These are phyloP conservation scores for Coniochaeta sp. DNA, from an alignment of 2,329 filamentous ascomycete genomes.

Conservation along the genomic window DNA sequence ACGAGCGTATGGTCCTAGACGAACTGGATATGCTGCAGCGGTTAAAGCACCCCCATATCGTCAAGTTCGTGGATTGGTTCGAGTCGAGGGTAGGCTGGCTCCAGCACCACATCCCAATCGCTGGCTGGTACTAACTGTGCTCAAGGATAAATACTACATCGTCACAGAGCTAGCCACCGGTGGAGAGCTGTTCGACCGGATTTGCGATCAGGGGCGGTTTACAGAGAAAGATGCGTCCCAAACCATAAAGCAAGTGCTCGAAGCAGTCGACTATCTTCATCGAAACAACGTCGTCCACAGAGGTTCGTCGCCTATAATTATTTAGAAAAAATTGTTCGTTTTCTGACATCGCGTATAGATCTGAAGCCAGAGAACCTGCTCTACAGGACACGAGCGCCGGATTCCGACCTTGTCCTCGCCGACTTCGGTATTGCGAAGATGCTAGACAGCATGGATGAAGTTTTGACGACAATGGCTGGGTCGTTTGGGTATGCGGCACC, in stretches of 20 bases:
- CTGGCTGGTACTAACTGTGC: neutral
- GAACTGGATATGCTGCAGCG: conserved; percentile 90
- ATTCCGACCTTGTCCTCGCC: conserved; percentile 85
- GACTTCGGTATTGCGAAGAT: conserved; percentile 99
- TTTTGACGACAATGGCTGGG: conserved; percentile 95
- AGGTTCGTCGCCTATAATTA: conserved; percentile 47
- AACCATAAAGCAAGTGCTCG: conserved; percentile 89
- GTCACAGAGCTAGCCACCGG: conserved; percentile 94
- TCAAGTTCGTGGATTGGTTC: conserved; percentile 97
- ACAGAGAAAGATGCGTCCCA: conserved; percentile 96
- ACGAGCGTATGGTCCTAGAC: conserved; percentile 98
- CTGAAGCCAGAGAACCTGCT: conserved; percentile 97
- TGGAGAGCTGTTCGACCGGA: conserved; percentile 94
- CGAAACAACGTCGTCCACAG: conserved; percentile 91
- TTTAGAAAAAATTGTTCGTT: neutral
- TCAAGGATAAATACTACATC: conserved; percentile 99
- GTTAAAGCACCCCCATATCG: conserved; percentile 90
- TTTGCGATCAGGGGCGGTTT: conserved; percentile 96
- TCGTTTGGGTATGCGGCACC: conserved; percentile 97
- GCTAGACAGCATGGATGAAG: conserved; percentile 82
- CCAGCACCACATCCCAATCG: neutral
- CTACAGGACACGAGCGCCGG: conserved; percentile 69
- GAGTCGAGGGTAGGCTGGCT: conserved; percentile 72
- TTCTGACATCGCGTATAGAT: conserved; percentile 45
- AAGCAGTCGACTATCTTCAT: conserved; percentile 91